phyloP scores from a whole-genome alignment of 345 rosid genomes.

The Salix koriyanagi region DNA sequence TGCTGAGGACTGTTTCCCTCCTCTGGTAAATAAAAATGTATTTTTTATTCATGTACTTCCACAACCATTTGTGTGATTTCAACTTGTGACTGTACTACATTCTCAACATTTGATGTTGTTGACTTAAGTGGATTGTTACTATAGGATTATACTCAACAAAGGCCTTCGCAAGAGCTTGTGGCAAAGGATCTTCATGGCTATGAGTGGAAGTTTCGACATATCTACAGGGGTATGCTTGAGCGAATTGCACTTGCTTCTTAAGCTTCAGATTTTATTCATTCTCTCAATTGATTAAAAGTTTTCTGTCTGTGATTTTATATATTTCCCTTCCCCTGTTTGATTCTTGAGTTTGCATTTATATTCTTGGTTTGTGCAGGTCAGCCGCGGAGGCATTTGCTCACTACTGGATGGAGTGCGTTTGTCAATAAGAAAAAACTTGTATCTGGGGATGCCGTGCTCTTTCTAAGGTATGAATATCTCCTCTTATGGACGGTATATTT shows the following conservation, averaged over 20 bases:
- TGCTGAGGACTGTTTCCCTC: constrained; percentile 99
- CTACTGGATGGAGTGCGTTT: constrained; percentile 99
- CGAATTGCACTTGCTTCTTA: neutral
- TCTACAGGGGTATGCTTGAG: constrained; percentile 68
- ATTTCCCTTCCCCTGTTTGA: neutral
- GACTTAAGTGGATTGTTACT: constrained; percentile 12
- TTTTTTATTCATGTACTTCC: neutral
- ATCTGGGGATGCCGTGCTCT: constrained; percentile 98
- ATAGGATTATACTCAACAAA: constrained; percentile 87
- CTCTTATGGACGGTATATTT: neutral
- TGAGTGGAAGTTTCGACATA: constrained; percentile 97
- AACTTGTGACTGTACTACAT: neutral
- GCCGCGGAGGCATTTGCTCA: constrained; percentile 97
- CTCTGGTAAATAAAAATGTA: constrained; percentile 53
- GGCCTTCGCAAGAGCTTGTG: constrained; percentile 97
- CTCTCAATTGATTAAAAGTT: neutral
- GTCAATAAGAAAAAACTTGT: constrained; percentile 97
- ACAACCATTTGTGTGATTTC: neutral
- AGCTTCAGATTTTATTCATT: neutral
- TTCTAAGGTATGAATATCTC: constrained; percentile 55
- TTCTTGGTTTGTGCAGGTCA: constrained; percentile 53
- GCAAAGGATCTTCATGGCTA: constrained; percentile 94
- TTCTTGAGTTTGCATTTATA: neutral
- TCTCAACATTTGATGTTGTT: neutral
- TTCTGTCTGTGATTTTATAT: neutral